phyloP scores from a whole-genome alignment of 768 basidiomycete species.

The Tulasnella sp. region DNA sequence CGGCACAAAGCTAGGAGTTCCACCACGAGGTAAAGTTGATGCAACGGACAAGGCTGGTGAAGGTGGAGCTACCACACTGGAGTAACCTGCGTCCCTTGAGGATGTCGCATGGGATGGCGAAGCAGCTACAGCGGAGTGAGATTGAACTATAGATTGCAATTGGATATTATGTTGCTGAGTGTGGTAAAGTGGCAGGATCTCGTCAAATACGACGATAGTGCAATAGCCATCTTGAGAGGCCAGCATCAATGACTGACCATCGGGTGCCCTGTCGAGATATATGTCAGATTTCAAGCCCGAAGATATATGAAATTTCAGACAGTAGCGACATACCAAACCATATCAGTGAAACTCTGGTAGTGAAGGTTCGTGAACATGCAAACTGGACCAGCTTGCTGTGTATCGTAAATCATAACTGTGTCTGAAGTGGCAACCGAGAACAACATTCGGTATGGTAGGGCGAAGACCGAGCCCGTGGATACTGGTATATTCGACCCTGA shows the following conservation, averaged over 20 bases:
- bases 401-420: conserved; percentile 87
- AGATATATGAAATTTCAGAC: not conserved
- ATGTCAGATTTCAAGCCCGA: not conserved
- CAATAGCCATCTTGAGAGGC: conserved; percentile 95
- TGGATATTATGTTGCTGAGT: conserved; percentile 87
- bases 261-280: conserved; percentile 64
- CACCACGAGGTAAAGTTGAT: conserved; percentile 2
- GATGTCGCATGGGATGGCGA: conserved; percentile 8
- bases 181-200: conserved; percentile 75
- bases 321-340: conserved; percentile 62
- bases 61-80: conserved; percentile 2
- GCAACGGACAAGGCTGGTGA: conserved; percentile 9
- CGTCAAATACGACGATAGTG: conserved; percentile 88
- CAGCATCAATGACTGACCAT: conserved; percentile 84
- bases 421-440: conserved; percentile 97
- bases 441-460: conserved; percentile 84
- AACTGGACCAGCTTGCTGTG: conserved; percentile 85
- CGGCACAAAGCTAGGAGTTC: conserved; percentile 1
- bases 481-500: conserved; percentile 2
- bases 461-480: conserved; percentile 52
- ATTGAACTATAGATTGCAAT: conserved; percentile 80
- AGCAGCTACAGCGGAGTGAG: conserved; percentile 35
- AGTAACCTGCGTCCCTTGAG: not conserved
- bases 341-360: conserved; percentile 95
- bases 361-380: conserved; percentile 88